Evolutionary conservation across 345 rosid genomes (phyloP).

Genomic region (Arabidopsis suecica): DNA sequence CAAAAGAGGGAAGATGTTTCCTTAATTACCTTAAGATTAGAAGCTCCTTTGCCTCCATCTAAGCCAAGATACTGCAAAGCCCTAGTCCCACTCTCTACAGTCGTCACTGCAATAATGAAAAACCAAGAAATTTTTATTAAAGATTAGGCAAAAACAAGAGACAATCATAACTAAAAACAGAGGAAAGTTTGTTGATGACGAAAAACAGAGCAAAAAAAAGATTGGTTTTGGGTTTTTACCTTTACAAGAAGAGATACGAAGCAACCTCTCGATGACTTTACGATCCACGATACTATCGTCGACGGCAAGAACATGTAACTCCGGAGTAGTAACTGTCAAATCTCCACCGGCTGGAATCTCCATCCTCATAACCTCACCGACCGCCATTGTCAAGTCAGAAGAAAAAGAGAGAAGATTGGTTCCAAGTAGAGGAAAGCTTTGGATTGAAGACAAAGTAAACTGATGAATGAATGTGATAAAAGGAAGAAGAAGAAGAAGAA

Average conservation of each 20-base stretch:
- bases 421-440: conserved; percentile 4
- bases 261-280: conserved; percentile 81
- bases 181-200: not conserved
- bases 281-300: conserved; percentile 88
- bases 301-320: conserved; percentile 96
- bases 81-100: conserved; percentile 77
- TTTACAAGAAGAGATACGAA: conserved; percentile 75
- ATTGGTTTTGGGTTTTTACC: conserved; percentile 45
- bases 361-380: conserved; percentile 51
- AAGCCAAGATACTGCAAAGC: conserved; percentile 84
- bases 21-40: conserved; percentile 55
- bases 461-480: conserved; percentile 21
- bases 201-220: conserved; percentile 12
- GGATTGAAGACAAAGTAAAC: conserved; percentile 25
- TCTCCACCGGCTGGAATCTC: conserved; percentile 43
- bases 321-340: conserved; percentile 46
- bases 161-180: not conserved
- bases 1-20: not conserved
- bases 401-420: conserved; percentile 12
- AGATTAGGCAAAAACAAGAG: not conserved
- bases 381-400: conserved; percentile 40
- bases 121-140: not conserved
- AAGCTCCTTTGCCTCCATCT: conserved; percentile 66
- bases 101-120: conserved; percentile 57
- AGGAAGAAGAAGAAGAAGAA: not conserved